phyloP scores from a whole-genome alignment of 2,329 filamentous ascomycete species.

The Sphaerulina vaccinii region DNA sequence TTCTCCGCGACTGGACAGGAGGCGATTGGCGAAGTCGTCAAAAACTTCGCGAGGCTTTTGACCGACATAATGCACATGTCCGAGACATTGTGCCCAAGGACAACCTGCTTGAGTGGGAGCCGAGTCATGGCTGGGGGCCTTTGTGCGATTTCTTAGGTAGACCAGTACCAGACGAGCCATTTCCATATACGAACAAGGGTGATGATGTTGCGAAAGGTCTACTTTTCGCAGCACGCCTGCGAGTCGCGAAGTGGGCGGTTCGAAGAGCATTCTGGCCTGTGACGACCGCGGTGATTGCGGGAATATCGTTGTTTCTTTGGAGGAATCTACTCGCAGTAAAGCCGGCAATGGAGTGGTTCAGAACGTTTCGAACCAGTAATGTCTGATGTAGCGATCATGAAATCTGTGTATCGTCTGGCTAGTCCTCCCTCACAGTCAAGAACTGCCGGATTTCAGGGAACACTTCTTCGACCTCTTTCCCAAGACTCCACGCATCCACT shows the following conservation, averaged over 20 bases:
- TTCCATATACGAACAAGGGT: conserved; percentile 24
- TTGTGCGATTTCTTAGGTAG: conserved; percentile 34
- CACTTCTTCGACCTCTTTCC: too few relatives aligned
- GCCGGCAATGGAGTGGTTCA: background rate
- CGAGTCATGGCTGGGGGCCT: conserved; percentile 32
- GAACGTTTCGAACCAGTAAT: conserved; percentile 9
- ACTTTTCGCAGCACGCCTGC: background rate
- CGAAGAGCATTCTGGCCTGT: background rate
- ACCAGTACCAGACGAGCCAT: conserved; percentile 24
- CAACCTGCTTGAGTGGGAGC: conserved; percentile 29
- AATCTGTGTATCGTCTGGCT: too few relatives aligned
- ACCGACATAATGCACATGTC: conserved; percentile 15
- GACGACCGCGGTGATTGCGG: background rate
- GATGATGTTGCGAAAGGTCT: conserved; percentile 9
- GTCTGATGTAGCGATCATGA: too few relatives aligned
- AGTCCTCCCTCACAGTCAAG: too few relatives aligned
- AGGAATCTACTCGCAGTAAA: background rate
- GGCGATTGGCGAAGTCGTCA: conserved; percentile 11
- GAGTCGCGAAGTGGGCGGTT: conserved; percentile 2
- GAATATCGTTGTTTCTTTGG: background rate
- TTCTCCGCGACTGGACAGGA: conserved; percentile 12
- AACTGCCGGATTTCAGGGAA: too few relatives aligned
- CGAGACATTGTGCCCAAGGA: conserved; percentile 18
- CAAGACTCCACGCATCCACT: too few relatives aligned
- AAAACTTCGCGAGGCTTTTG: conserved; percentile 12